phyloP scores from a whole-genome alignment of 257 asterid genomes.

The Capsicum chinense region DNA sequence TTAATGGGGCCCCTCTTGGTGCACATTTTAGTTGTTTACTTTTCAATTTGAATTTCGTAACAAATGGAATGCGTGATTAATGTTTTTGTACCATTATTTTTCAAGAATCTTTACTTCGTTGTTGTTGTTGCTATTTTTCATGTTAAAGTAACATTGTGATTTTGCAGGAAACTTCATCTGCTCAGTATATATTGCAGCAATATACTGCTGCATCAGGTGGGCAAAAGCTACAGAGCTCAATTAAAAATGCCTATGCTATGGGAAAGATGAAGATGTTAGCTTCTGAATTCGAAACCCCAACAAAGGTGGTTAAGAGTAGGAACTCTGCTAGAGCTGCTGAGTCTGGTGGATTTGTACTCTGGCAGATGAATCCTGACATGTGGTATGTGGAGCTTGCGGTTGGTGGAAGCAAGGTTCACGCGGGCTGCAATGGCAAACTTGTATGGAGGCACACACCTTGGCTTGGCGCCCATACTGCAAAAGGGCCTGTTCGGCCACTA shows the following conservation, averaged over 20 bases:
- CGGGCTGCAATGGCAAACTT: conserved; percentile 93
- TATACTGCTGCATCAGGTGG: conserved; percentile 93
- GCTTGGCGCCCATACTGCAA: conserved; percentile 95
- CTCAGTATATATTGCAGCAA: conserved; percentile 89
- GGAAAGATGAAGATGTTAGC: conserved; percentile 90
- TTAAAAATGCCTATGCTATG: conserved; percentile 86
- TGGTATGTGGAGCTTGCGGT: conserved; percentile 96
- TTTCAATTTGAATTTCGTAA: background rate
- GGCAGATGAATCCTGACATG: conserved; percentile 95
- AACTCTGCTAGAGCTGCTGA: conserved; percentile 74
- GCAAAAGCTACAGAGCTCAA: conserved; percentile 63
- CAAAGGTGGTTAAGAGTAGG: conserved; percentile 79
- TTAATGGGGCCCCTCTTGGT: conserved; percentile 1
- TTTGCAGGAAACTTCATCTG: conserved; percentile 86
- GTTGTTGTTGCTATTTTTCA: background rate
- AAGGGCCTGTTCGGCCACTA: conserved; percentile 87
- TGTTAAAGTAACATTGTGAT: background rate
- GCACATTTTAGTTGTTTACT: background rate
- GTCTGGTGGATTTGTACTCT: conserved; percentile 84
- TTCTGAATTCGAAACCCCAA: conserved; percentile 87
- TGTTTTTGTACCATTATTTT: background rate
- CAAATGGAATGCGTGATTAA: background rate
- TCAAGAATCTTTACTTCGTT: no score
- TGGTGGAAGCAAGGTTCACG: conserved; percentile 94
- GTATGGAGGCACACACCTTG: conserved; percentile 98